Evolutionary conservation across 2,329 filamentous ascomycete genomes (phyloP).

Genomic region (Xylariales sp.): DNA sequence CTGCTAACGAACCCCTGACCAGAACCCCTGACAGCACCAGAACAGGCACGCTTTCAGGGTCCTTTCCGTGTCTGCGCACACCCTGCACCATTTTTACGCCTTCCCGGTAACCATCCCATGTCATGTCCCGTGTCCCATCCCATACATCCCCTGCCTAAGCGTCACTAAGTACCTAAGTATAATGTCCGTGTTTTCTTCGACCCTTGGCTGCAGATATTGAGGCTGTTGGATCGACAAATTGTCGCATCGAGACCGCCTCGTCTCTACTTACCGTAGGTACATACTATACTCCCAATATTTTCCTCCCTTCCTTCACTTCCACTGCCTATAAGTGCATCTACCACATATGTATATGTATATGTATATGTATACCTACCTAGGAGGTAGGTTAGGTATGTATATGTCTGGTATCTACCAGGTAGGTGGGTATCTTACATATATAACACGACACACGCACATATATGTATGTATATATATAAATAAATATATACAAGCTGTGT

Average conservation of each 20-base stretch:
- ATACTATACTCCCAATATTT: too few relatives aligned
- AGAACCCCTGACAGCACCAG: constrained; percentile 27
- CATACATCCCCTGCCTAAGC: not conserved
- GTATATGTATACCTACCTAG: not conserved
- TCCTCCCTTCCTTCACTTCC: too few relatives aligned
- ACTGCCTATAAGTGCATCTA: too few relatives aligned
- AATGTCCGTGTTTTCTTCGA: constrained; percentile 8
- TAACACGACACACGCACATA: too few relatives aligned
- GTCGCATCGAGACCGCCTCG: constrained; percentile 30
- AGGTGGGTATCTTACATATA: too few relatives aligned
- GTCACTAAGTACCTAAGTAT: not conserved
- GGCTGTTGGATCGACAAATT: constrained; percentile 37
- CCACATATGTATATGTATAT: not conserved
- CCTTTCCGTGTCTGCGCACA: constrained; percentile 32
- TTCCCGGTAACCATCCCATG: constrained; percentile 12
- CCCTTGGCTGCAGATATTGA: constrained; percentile 36
- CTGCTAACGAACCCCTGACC: constrained; percentile 28
- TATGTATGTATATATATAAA: too few relatives aligned
- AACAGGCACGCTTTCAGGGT: constrained; percentile 28
- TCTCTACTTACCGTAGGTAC: constrained; percentile 9
- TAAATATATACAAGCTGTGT: too few relatives aligned
- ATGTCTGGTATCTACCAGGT: too few relatives aligned
- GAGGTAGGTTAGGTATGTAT: too few relatives aligned
- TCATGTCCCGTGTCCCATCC: constrained; percentile 11
- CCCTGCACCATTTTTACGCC: constrained; percentile 13